Percentiles rank a stretch among this genome's conserved stretches.
phyloP scores from a whole-genome alignment of 2,329 filamentous ascomycete species.

The Venturia oleaginea region DNA sequence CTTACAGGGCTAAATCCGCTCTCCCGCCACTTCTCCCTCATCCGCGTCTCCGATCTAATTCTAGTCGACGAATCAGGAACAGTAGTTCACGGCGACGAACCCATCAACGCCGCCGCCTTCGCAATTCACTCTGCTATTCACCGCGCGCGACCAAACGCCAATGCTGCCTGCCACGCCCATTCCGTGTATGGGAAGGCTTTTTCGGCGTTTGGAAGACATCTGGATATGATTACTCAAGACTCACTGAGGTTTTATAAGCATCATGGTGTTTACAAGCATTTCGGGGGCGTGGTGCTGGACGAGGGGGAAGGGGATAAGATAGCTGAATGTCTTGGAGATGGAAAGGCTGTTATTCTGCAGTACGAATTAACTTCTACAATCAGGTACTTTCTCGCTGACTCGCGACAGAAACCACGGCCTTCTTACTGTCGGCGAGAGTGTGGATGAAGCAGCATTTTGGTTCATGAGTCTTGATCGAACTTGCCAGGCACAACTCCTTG shows the following conservation, averaged over 20 bases:
- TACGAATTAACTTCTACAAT: background rate
- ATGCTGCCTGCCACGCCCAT: slow-evolving; percentile 38
- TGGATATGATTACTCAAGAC: slow-evolving; percentile 43
- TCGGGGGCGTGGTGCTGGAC: slow-evolving; percentile 34
- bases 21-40: slow-evolving; percentile 35
- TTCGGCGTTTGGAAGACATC: slow-evolving; percentile 35
- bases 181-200: slow-evolving; percentile 39
- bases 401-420: slow-evolving; percentile 28
- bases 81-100: slow-evolving; percentile 32
- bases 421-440: slow-evolving; percentile 28
- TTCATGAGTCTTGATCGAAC: slow-evolving; percentile 38
- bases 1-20: slow-evolving; percentile 33
- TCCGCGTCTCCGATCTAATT: slow-evolving; percentile 34
- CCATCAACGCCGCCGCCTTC: slow-evolving; percentile 39
- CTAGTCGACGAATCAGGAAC: slow-evolving; percentile 35
- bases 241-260: slow-evolving; percentile 33
- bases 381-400: background rate
- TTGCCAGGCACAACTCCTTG: slow-evolving; percentile 36
- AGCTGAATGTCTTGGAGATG: slow-evolving; percentile 27
- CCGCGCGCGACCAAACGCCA: slow-evolving; percentile 27
- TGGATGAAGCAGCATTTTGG: slow-evolving; percentile 39
- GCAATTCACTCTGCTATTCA: slow-evolving; percentile 38
- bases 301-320: slow-evolving; percentile 37
- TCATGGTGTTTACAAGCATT: slow-evolving; percentile 33
- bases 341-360: slow-evolving; percentile 30